Conservation (phyloP, 306 rosid genomes). For the Trifolium subterraneum region DNA sequence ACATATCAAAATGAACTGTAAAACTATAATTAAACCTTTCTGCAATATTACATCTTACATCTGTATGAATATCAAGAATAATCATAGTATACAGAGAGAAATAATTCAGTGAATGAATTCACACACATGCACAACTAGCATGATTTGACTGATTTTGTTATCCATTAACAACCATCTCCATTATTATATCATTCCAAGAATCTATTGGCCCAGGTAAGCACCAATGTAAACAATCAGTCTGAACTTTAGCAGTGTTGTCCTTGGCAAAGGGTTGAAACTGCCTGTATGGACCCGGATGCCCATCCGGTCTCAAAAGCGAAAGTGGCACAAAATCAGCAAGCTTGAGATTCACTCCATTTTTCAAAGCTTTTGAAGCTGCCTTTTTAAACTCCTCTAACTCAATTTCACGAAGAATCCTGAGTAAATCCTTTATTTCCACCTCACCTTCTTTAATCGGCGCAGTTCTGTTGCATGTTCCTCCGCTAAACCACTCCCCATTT, state of each 20-base stretch:
- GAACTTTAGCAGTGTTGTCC: conserved; percentile 59
- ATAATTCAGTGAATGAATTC: conserved; percentile 24
- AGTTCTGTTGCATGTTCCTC: conserved; percentile 82
- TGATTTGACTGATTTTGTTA: conserved; percentile 41
- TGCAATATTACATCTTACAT: conserved; percentile 25
- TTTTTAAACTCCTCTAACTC: conserved; percentile 76
- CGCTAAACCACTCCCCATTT: conserved; percentile 91
- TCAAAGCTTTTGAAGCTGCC: conserved; percentile 58
- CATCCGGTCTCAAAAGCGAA: conserved; percentile 86
- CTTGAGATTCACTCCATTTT: conserved; percentile 68
- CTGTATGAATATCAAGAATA: conserved; percentile 35
- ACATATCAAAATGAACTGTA: conserved; percentile 38
- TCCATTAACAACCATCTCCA: conserved; percentile 75
- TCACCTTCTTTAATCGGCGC: conserved; percentile 82
- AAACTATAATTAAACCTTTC: conserved; percentile 25
- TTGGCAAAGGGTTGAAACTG: conserved; percentile 73
- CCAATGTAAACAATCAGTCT: conserved; percentile 97
- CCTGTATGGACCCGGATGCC: conserved; percentile 95
- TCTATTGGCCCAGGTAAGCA: conserved; percentile 98
- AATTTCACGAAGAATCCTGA: conserved; percentile 56
- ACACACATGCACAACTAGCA: conserved; percentile 41
- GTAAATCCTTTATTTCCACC: conserved; percentile 63
- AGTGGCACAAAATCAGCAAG: conserved; percentile 72
- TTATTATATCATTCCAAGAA: conserved; percentile 86
- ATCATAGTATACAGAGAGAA: conserved; percentile 36